These are phyloP conservation scores for Fusarium humuli DNA, from an alignment of 2,329 filamentous ascomycete genomes.

Conservation along the genomic window DNA sequence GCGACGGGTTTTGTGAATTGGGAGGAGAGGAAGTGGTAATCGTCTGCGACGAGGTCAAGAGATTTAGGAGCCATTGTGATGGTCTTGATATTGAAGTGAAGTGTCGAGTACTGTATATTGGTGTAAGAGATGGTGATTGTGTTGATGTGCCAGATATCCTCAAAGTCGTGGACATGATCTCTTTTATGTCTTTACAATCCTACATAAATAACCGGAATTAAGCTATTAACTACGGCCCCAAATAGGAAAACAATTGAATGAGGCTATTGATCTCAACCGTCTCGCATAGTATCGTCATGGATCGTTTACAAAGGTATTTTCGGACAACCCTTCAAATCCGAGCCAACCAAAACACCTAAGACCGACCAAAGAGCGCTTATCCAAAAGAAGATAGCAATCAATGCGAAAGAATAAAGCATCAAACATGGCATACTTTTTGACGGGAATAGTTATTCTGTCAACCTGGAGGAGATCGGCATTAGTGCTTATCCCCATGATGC, in stretches of 20 bases:
- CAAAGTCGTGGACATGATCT: background rate
- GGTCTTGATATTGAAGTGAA: too few species aligned
- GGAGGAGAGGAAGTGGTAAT: conserved; percentile 43
- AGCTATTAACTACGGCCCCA: background rate
- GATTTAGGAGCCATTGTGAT: conserved; percentile 45
- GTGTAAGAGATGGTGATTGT: background rate
- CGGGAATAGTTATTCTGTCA: background rate
- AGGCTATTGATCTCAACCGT: background rate
- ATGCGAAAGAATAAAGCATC: background rate
- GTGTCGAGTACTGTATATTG: too few species aligned
- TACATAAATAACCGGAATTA: too few species aligned
- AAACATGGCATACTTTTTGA: rapidly evolving
- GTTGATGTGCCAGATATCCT: background rate
- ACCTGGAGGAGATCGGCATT: background rate
- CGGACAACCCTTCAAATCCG: background rate
- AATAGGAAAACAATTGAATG: conserved; percentile 34
- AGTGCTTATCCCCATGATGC: background rate
- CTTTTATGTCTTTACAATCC: conserved; percentile 14
- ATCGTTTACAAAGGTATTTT: background rate
- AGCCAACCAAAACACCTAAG: background rate
- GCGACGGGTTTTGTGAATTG: conserved; percentile 44
- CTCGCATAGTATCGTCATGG: background rate
- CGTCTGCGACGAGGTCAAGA: conserved; percentile 26
- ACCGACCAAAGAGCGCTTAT: background rate
- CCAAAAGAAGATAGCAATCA: background rate